Evolutionary conservation across 306 rosid species (phyloP), one percentile per base, ranked within the genome.

Genomic region (Gleditsia sinensis): DNA sequence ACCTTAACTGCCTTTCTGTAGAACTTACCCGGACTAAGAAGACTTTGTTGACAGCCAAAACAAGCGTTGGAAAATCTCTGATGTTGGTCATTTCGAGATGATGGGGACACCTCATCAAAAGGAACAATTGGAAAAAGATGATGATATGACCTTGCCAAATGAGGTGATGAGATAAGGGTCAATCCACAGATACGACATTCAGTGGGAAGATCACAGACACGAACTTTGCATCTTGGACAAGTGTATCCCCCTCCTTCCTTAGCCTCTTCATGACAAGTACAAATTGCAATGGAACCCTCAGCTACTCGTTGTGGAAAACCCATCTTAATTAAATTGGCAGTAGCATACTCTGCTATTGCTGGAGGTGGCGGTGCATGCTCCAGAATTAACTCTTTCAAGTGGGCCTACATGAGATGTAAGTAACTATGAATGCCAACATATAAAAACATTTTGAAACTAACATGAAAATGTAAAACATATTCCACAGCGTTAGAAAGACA

Each of bases 301-400:
- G 91, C 97, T 25, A 93, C 97, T 87, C 99, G 87, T 86, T 94
- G 99, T 24, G 99, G 99, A 80, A 94, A 94, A 8, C 99, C 97
- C 96, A 94, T 92, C 89, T 94, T 94, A 67, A 94, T 91, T 84
- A 91, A 84, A 83, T 83, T 94, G 53, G 98, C 85, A 74, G 84
- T 84, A 30, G 98, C 98, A 74, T 84, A 91, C 75, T 94, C 98
- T 69, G 98, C 96, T 81, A 94, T 91, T 56, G 98, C 97, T 30
- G 98, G 98, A 73, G 98, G 96, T 53, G 98, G 98, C 13, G 97
- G 97, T 36, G 96, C 97, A 68, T 94, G 97, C 88, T 94, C 98
- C 68, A 94, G 78, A 71, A 94, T 79, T 55, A 94, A 75, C 83
- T 94, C 97, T 84, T 84, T 91, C 36, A 91, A 90, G 86, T 91